Base-by-base conservation (phyloP, 2,329 filamentous ascomycete genomes). In the Pseudocercospora fuligena region DNA sequence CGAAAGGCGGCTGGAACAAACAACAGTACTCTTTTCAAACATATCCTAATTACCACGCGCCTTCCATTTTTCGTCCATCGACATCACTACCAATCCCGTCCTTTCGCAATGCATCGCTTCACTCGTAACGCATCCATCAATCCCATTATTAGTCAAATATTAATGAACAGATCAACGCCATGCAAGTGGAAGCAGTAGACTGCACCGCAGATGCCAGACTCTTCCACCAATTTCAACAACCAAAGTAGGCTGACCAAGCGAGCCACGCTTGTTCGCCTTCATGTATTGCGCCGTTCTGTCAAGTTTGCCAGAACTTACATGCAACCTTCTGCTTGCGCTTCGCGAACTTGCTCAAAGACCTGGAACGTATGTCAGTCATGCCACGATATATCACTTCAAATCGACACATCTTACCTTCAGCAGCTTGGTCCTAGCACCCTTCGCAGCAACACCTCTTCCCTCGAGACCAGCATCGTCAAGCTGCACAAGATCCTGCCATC, bases 391-490 rank as follows among this genome's bases (percentile, higher is more conserved):
- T 8, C 5, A 9, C 27, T 8, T 4, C 25, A 61, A 29, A 40
- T 3, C 4, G 27, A 5, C 8, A 11, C 23, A 61, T 80, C 80
- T 78, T 74, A 90, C 95, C 88, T 99, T 99, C 68, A 99, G 84
- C 92, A 99, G 96, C 87, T 99, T 99, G 78, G 94, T 91, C 73
- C 95, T 87, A 19, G 95, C 95, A 74, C 95, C 95, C 64, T 98
- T 87, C 62, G 95, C 95, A 79, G 97, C 97, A 33, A 99, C 95
- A 59, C 95, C 95, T 61, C 93, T 90, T 27, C 93, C 92, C 81
- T 98, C 94, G 70, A 99, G 84, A 58, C 92, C 94, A 77, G 94
- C 94, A 73, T 99, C 95, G 75, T 97, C 93, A 73, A 99, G 84
- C 79, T 95, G 92, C 67, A 99, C 84, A 73, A 99, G 82, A 62